phyloP scores from a whole-genome alignment of 2,329 filamentous ascomycete species.

The Microsporum canis region DNA sequence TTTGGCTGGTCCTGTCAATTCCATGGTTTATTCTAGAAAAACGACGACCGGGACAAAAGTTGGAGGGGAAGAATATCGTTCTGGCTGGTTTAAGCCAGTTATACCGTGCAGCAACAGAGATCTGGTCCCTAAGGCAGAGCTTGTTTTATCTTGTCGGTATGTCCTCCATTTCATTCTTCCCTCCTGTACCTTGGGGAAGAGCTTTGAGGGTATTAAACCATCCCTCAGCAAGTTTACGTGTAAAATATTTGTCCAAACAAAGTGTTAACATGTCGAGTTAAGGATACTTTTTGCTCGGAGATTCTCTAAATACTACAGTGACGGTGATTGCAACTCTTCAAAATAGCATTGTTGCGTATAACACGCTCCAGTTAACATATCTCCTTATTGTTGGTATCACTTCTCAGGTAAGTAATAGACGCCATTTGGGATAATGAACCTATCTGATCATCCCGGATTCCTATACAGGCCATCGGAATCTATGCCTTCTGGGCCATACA shows the following conservation, averaged over 20 bases:
- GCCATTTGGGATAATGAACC: neutral
- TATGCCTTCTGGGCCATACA: constrained; percentile 52
- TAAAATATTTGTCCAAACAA: neutral
- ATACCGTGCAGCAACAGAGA: constrained; percentile 45
- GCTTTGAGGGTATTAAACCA: neutral
- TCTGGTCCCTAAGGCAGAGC: constrained; percentile 55
- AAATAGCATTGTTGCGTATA: constrained; percentile 53
- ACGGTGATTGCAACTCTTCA: constrained; percentile 57
- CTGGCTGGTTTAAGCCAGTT: constrained; percentile 53
- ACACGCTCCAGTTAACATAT: constrained; percentile 54
- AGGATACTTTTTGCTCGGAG: constrained; percentile 57
- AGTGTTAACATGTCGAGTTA: constrained; percentile 1
- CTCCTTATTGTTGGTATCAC: constrained; percentile 55
- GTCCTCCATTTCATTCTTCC: constrained; percentile 4
- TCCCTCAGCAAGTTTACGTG: neutral
- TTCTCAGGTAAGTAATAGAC: constrained; percentile 39
- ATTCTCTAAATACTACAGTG: constrained; percentile 58
- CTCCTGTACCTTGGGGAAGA: neutral
- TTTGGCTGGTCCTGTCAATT: constrained; percentile 52
- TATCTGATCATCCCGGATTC: neutral
- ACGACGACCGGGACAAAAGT: constrained; percentile 47
- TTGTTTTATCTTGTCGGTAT: constrained; percentile 52
- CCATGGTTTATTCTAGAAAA: constrained; percentile 60
- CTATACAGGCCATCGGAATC: constrained; percentile 41
- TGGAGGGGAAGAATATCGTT: constrained; percentile 36